Base-by-base conservation (phyloP, 805 yeast genomes). In the Candida yuanshanica region DNA sequence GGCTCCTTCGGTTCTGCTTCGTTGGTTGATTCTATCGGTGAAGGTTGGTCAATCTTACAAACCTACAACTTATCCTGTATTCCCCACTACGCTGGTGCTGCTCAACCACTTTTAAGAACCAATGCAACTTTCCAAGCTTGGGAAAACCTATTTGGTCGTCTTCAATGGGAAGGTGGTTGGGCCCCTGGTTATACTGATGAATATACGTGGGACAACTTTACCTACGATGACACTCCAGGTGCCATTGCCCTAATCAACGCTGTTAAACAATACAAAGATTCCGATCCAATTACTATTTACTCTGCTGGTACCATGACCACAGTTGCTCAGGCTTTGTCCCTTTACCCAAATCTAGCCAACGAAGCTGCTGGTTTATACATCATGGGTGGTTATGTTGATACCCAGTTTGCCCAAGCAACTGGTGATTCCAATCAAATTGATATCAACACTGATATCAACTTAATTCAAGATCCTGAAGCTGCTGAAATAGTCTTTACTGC, bases 401-500 rank as follows among this genome's bases (percentile, higher is more conserved):
- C 49, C 32, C 71, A 68, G 50, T 62, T 59, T 40, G 65, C 64
- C 6, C 65, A 62, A 39, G 66, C 63, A 22, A 47, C 52, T n/a
- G 64, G 63, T 35, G 38, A 51, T 26, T 43, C 61, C 23, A 56
- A 59, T 36, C 52, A 62, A 20, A 58, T 61, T 37, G 72, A 69
- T 45, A 58, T 67, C 49, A 63, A 65, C 56, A 65, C 70, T 27
- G 74, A 69, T 48, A 65, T 69, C 55, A 68, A 69, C 54, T 50
- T 68, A 37, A 65, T 68, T 44, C 65, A 63, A 47, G 74, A 68
- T 49, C 72, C 74, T n/a, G 73, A 68, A 51, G 73, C 69, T n/a
- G 72, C 73, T 27, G 69, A 67, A 49, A 65, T 64, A 11, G 68
- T 60, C 14, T 47, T 68, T 34, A 62, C 70, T 31, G 67, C 70